Conservation (phyloP, 2,329 filamentous ascomycete genomes). For the Pseudogymnoascus sp. region DNA sequence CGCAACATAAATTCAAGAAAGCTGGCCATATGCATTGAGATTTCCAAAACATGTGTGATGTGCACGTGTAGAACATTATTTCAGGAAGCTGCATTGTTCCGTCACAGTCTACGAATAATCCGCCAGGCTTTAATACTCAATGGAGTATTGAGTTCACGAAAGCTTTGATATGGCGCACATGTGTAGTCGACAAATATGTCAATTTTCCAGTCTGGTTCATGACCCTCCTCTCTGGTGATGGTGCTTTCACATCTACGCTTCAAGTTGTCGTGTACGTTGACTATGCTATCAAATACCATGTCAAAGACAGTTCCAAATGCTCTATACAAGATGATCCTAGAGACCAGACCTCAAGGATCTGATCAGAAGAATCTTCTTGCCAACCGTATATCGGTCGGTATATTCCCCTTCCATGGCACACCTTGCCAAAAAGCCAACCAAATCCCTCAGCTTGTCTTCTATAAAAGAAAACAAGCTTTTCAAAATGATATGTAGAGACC, state of each 20-base stretch:
- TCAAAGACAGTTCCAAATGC: not conserved
- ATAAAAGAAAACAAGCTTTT: not conserved
- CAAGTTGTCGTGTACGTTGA: no score
- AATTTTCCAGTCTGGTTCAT: not conserved
- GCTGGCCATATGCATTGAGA: not conserved
- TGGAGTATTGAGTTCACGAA: not conserved
- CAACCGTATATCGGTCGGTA: not conserved
- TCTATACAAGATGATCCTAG: constrained; percentile 1
- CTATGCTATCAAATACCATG: not conserved
- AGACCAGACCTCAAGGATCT: not conserved
- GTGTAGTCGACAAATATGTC: not conserved
- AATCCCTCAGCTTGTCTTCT: constrained; percentile 3
- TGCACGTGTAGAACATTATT: not conserved
- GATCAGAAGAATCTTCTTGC: constrained; percentile 7
- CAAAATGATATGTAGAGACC: constrained; percentile 30
- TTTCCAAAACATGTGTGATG: constrained; percentile 14
- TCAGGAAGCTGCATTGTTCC: not conserved
- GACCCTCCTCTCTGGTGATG: no score
- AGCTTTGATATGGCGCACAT: not conserved
- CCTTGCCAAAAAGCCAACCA: not conserved
- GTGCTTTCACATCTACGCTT: not conserved
- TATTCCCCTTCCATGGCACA: not conserved
- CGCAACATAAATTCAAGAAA: constrained; percentile 7
- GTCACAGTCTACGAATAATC: not conserved
- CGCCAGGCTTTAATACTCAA: not conserved